Base-by-base conservation (phyloP, 192 early-diverging fungal species). In the Podila epigama region DNA sequence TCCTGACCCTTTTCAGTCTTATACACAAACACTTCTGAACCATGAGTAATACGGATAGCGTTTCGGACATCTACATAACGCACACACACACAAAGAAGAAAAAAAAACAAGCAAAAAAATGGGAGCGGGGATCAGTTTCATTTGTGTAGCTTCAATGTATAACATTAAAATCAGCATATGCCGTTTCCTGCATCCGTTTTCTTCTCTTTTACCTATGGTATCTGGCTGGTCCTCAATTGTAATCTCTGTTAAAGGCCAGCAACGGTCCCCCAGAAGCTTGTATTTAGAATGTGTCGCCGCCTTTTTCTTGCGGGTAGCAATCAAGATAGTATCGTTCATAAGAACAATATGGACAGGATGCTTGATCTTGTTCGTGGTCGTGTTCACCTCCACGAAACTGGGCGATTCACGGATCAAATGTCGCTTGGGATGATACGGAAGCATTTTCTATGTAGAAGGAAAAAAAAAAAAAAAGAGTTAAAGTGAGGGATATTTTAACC, bases 211-310 rank as follows among this genome's bases (percentile, higher is more conserved):
- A 91, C 89, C 89, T 48, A 81, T 36, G 0, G 92, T 86, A 63
- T 97, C 95, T 79, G 91, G 91, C 65, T 96, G 84, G 54, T 99
- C 97, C 22, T 93, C 87, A 4, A 97, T 82, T 0, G 88, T 91
- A 25, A 96, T 89, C 25, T 96, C 93, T n/a, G 84, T 73, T 22
- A 97, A 68, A 9, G 68, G 54, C 84, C 90, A 96, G 50, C 92
- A 92, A 55, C 90, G 86, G 63, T 97, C 96, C 1, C 93, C 92
- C 15, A 96, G 85, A 57, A 96, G 71, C 55, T 91, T 84, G 50
- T 83, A 82, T 55, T 87, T 87, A 13, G 77, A 78, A n/a, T 73
- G 67, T 20, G 84, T 63, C 16, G 79, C 69, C 5, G 85, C 84
- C 57, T 91, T 90, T 62, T 92, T 94, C 68, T 92, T 94, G 56